These are phyloP conservation scores for Gaeumannomyces tritici DNA, from an alignment of 2,329 filamentous ascomycete species.

Conservation along the genomic window DNA sequence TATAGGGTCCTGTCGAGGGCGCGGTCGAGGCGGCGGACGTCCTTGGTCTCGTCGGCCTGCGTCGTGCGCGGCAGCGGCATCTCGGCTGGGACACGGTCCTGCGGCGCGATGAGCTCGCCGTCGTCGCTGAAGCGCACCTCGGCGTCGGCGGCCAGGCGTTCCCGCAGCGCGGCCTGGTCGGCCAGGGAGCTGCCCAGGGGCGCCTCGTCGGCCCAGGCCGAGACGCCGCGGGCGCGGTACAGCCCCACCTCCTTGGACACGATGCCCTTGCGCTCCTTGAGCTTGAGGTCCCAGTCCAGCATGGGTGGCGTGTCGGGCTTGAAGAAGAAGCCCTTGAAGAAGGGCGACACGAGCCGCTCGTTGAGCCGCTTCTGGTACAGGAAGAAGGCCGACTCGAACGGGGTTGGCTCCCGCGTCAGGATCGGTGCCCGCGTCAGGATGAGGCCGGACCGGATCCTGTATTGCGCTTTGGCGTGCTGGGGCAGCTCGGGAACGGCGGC, in stretches of 20 bases:
- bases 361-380: slow-evolving; percentile 97
- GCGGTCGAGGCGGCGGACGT: slow-evolving; percentile 70
- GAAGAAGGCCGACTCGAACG: slow-evolving; percentile 88
- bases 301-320: slow-evolving; percentile 79
- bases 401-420: slow-evolving; percentile 71
- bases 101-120: slow-evolving; percentile 46
- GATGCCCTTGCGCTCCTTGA: slow-evolving; percentile 60
- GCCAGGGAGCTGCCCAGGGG: slow-evolving; percentile 62
- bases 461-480: slow-evolving; percentile 13
- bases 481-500: slow-evolving; percentile 10
- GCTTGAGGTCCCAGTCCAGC: slow-evolving; percentile 84
- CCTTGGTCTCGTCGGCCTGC: slow-evolving; percentile 63
- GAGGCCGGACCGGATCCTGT: slow-evolving; percentile 54
- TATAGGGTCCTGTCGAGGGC: slow-evolving; percentile 77
- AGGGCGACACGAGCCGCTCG: slow-evolving; percentile 80
- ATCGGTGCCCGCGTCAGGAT: slow-evolving; percentile 83
- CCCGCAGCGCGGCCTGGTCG: slow-evolving; percentile 52
- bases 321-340: slow-evolving; percentile 89
- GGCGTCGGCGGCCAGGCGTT: slow-evolving; percentile 66
- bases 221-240: slow-evolving; percentile 50
- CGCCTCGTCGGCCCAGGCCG: slow-evolving; percentile 88
- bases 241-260: slow-evolving; percentile 76
- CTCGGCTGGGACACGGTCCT: slow-evolving; percentile 58
- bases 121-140: slow-evolving; percentile 53
- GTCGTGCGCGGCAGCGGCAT: slow-evolving; percentile 61